Conservation (phyloP, 148 eudicot species). For the Persicaria maculosa region DNA sequence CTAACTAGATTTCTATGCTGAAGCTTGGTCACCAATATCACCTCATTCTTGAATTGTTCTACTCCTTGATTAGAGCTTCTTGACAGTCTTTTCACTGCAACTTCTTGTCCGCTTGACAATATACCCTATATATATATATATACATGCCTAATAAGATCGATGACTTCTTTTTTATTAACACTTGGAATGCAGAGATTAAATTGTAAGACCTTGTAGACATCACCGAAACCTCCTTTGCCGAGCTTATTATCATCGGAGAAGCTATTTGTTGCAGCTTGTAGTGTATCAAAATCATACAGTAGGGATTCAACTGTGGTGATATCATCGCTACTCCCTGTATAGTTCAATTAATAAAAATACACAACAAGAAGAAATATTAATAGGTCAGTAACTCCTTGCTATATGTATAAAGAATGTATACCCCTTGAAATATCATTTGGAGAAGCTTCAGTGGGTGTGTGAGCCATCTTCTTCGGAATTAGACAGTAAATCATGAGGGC, state of each 20-base stretch:
- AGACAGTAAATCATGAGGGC: background rate
- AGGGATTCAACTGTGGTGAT: conserved; percentile 5
- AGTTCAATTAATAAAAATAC: background rate
- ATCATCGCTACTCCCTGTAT: background rate
- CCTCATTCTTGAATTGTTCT: conserved; percentile 25
- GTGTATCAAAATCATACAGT: background rate
- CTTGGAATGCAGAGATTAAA: background rate
- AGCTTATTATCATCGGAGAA: conserved; percentile 17
- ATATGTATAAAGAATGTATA: too few relatives aligned
- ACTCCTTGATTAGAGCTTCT: conserved; percentile 17
- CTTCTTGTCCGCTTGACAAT: conserved; percentile 17
- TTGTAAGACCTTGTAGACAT: conserved; percentile 19
- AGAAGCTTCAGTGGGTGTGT: background rate
- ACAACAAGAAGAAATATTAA: background rate
- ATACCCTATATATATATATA: conserved; percentile 3
- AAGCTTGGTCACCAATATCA: conserved; percentile 17
- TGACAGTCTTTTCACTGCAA: conserved; percentile 21
- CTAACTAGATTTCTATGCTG: conserved; percentile 22
- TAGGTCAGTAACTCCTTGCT: too few relatives aligned
- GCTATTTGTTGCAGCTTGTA: conserved; percentile 18
- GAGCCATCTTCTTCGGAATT: background rate
- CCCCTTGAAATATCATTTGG: background rate
- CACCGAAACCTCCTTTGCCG: conserved; percentile 28
- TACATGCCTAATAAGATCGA: background rate
- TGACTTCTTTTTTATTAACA: background rate